Base-by-base conservation (phyloP, 257 asterid genomes). In the Apocynum venetum region DNA sequence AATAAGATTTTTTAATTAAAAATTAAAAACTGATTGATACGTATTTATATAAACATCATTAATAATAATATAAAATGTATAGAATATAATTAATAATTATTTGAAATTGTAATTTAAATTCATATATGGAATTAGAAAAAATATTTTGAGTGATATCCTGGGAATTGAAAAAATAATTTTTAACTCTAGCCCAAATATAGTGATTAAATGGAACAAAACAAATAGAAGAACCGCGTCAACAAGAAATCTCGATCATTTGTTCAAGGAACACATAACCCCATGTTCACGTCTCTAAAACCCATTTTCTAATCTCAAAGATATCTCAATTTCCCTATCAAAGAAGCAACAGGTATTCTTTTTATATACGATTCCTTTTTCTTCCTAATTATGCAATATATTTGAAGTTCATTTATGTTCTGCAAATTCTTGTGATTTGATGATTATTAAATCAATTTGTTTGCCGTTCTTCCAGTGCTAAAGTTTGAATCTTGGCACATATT, bases 291-390 rank as follows among this genome's bases (percentile, higher is more conserved):
- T 69, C 52, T 25, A 69, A 48, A 78, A 8, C 25, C 46, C 71
- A 9, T 4, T 20, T 19, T n/a, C 20, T 43, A 14, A 57, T 44
- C 15, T 38, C 56, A 17, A 20, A n/a, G 14, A 17, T 59, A 31
- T 6, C 61, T 66, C 35, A 67, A 43, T 68, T 8, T 57, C n/a
- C 57, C 61, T 43, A 40, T 72, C 77, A 25, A 65, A 59, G 20
- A 56, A 20, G 44, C 36, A 59, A 63, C 12, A 79, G 82, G 82
- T 79, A 72, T 12, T 61, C 20, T 40, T 69, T 47, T n/a, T n/a
- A n/a, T n/a, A n/a, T n/a, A n/a, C n/a, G n/a, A n/a, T n/a, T n/a
- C 53, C 63, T 71, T 6, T 49, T 40, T 13, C 46, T 57, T 10
- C n/a, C 44, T 6, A 61, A 35, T 49, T 78, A 53, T 59, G 36